Evolutionary conservation across 805 yeast genomes (phyloP), one percentile per base, ranked within the genome.

Genomic region (Myxozyma kluyveri): DNA sequence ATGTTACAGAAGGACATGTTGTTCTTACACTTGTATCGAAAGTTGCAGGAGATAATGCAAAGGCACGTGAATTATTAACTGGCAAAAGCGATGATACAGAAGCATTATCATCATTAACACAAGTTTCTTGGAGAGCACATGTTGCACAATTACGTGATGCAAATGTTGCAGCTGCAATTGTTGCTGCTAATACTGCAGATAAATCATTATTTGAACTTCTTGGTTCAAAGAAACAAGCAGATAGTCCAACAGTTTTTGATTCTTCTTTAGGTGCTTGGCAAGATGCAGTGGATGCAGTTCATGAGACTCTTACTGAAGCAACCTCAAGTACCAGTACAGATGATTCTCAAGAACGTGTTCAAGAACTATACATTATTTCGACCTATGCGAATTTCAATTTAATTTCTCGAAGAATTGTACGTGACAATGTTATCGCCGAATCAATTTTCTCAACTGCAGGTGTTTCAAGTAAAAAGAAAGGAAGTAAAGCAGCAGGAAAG

Each of bases 381-480:
- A 86, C 96, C 0, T 91, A 77, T 67, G 79, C 89, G 62, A 81
- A 80, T 61, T 91, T 85, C 71, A 78, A 81, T 61, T 71, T 79
- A 56, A 69, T 85, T 42, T 72, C 85, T 51, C 76, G 84, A 31
- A 80, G 87, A 56, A 77, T 88, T 45, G 79, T 81, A 65, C 82
- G 98, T 70, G 96, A 88, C 62, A 46, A 35, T 42, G 59, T 33
- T 53, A 65, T 22, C 39, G 52, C 41, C 19, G 23, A 49, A 12
- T 27, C 45, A 2, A 41, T 56, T 7, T 52, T 45, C 5, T 19
- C 45, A 2, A 9, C 9, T 9, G 36, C 52, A 44, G 32, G 42
- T 22, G 49, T 32, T 35, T 45, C 23, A 42, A 42, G 45, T 33
- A 49, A 42, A 43, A 45, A 31, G 38, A 29, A 23, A 10, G 29